Base-by-base conservation (phyloP, 495 filamentous ascomycete genomes). In the Aspergillus panamensis region DNA sequence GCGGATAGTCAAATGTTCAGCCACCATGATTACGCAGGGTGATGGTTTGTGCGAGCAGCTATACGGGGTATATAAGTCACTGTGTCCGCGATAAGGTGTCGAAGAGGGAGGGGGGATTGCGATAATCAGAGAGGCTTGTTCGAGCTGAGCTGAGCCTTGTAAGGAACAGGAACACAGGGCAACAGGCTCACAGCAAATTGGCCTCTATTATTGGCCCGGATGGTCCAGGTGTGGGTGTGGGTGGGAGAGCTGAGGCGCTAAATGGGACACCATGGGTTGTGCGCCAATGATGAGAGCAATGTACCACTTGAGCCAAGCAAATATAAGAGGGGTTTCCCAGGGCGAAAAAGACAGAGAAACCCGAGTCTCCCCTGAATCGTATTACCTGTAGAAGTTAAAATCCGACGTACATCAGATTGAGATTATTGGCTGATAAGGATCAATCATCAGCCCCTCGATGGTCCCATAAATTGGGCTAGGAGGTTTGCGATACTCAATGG, bases 1-100 rank as follows among this genome's bases (percentile, higher is more conserved):
- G 62, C 93, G 92, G 69, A 98, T 85, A 6, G 84, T 91, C 44
- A 97, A 72, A 48, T 67, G 54, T 44, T 77, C 70, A 44, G 74
- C 73, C 29, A 73, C 73, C 76, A 77, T 79, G 51, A 42, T 71
- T 63, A 50, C 29, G 25, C 3, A 32, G 20, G 14, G 2, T 52
- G 8, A 31, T 45, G 4, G 48, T 30, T 32, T 50, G 20, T 25
- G 25, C 25, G 14, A 37, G 14, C 14, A 37, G 33, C 8, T n/a
- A n/a, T 10, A 39, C 8, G 35, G 14, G 35, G 35, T 50, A 31
- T 32, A 31, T 50, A 50, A 31, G 31, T 39, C 6, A 25, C 25
- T 2, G 25, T 25, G 25, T 25, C 25, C 5, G 35, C 14, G 35
- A n/a, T 12, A 39, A 10, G 35, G 35, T 39, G 10, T 39, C 8